Evolutionary conservation across 305 asterid genomes (phyloP).

Genomic region (Stenogyne calaminthoides): DNA sequence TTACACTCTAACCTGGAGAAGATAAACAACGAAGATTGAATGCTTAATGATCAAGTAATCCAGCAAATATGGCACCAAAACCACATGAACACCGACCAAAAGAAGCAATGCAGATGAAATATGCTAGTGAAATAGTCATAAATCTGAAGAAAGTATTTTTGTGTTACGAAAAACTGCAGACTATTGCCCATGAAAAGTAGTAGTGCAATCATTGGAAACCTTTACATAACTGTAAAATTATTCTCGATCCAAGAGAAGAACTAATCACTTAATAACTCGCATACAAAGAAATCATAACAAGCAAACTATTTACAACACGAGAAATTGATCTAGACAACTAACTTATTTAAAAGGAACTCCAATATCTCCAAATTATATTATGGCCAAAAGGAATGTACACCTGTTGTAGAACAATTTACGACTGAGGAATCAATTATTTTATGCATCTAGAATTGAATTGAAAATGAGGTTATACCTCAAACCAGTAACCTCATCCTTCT

Average conservation of each 20-base stretch:
- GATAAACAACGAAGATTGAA: slow-evolving; percentile 20
- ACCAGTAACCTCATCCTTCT: slow-evolving; percentile 39
- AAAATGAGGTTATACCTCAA: slow-evolving; percentile 46
- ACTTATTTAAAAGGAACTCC: background rate
- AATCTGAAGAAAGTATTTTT: background rate
- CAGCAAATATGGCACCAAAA: slow-evolving; percentile 8
- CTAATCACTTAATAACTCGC: background rate
- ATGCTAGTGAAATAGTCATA: background rate
- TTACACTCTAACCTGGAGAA: slow-evolving; percentile 50
- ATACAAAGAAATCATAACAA: background rate
- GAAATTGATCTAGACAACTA: background rate
- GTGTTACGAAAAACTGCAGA: background rate
- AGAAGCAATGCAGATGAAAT: background rate
- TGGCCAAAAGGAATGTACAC: background rate
- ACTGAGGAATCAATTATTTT: background rate
- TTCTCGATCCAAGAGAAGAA: background rate
- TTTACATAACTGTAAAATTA: background rate
- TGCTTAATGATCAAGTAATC: background rate
- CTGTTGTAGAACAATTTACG: background rate
- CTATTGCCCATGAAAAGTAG: background rate
- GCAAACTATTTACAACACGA: background rate
- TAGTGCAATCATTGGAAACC: background rate
- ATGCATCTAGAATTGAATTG: background rate
- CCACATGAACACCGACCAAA: background rate
- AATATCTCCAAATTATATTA: background rate